Evolutionary conservation across 1,139 yeast species (phyloP).

Genomic region (Blastobotrys persicus): DNA sequence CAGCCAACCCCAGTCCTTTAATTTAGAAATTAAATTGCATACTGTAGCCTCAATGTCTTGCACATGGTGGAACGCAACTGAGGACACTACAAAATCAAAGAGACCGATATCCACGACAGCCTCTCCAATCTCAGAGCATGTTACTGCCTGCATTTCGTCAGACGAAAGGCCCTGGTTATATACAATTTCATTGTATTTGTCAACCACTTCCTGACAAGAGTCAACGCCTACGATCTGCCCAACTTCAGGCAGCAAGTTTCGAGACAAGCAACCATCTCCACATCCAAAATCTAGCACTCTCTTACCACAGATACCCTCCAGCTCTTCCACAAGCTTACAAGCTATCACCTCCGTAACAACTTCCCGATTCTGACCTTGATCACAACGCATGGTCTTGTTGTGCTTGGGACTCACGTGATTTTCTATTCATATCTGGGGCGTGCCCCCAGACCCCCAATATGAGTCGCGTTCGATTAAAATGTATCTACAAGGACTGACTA

Average conservation of each 20-base stretch:
- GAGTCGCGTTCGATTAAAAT: too few relatives aligned
- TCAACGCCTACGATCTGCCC: slow-evolving; percentile 33
- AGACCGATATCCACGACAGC: not conserved
- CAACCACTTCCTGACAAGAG: slow-evolving; percentile 31
- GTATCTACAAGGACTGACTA: too few relatives aligned
- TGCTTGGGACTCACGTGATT: too few relatives aligned
- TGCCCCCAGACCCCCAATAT: too few relatives aligned
- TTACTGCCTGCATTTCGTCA: not conserved
- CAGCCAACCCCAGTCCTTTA: not conserved
- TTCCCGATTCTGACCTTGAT: not conserved
- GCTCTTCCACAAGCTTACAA: not conserved
- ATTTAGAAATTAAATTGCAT: not conserved
- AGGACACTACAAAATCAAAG: not conserved
- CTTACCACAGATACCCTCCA: not conserved
- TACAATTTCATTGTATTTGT: slow-evolving; percentile 25
- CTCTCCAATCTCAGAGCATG: not conserved
- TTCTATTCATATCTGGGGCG: too few relatives aligned
- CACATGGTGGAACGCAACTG: slow-evolving; percentile 1
- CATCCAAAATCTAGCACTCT: slow-evolving; percentile 35
- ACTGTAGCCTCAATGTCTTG: not conserved
- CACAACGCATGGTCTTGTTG: too few relatives aligned
- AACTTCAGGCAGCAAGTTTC: slow-evolving; percentile 28
- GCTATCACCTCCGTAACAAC: not conserved
- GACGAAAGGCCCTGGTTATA: slow-evolving; percentile 26
- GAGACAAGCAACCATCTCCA: slow-evolving; percentile 32